Evolutionary conservation across 169 alveolate genomes (phyloP).

Genomic region (Eimeria necatrix): DNA sequence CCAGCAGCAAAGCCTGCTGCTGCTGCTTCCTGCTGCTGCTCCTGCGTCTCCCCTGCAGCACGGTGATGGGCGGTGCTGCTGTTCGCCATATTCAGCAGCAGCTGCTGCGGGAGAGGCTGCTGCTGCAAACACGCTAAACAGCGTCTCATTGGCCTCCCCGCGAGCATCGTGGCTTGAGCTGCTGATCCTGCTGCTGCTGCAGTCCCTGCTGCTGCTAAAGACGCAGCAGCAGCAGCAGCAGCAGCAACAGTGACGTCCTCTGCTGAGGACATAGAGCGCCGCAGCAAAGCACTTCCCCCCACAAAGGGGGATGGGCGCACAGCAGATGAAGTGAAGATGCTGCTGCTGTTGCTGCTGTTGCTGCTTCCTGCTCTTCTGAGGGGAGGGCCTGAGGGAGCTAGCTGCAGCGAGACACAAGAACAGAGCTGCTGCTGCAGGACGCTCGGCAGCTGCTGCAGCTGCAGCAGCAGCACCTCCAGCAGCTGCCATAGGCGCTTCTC

Average conservation of each 20-base stretch:
- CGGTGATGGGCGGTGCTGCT: neutral
- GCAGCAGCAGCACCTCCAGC: constrained; percentile 45
- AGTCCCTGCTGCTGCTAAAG: constrained; percentile 37
- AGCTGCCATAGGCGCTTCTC: constrained; percentile 8
- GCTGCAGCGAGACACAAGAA: constrained; percentile 5
- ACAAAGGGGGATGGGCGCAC: constrained; percentile 42
- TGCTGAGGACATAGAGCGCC: neutral
- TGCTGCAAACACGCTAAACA: constrained; percentile 17
- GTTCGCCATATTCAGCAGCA: neutral
- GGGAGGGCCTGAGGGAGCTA: neutral
- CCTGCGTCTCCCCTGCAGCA: neutral
- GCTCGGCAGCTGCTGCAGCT: constrained; percentile 51
- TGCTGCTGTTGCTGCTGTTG: constrained; percentile 50
- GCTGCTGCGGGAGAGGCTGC: constrained; percentile 12
- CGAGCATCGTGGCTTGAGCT: neutral
- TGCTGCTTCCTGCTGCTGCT: constrained; percentile 3
- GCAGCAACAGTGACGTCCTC: neutral
- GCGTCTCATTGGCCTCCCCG: constrained; percentile 42
- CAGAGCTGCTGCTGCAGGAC: constrained; percentile 19
- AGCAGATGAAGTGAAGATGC: constrained; percentile 2
- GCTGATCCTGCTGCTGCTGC: constrained; percentile 43
- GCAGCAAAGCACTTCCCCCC: constrained; percentile 34
- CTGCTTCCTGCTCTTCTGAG: neutral
- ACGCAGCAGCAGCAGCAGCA: neutral
- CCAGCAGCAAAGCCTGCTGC: neutral